Percentiles rank a stretch among this genome's conserved stretches.
phyloP scores from a whole-genome alignment of 1,139 yeast species.

The Yamadazyma sp. region DNA sequence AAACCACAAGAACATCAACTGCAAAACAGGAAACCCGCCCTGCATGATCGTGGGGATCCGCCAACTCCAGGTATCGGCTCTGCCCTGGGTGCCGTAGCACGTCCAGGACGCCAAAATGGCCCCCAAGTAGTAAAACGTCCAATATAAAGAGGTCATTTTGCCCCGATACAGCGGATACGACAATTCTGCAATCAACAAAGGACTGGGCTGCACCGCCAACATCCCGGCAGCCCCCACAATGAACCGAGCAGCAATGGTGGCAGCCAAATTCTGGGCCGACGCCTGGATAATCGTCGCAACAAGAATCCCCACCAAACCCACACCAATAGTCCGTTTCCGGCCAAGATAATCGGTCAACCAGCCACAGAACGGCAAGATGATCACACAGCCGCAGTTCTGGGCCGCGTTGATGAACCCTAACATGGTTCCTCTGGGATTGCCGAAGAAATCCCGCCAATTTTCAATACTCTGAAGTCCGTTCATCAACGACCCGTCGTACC shows the following conservation, averaged over 20 bases:
- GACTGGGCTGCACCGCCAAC: constrained; percentile 61
- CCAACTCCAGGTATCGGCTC: constrained; percentile 52
- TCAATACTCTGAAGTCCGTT: constrained; percentile 18
- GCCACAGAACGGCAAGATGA: constrained; percentile 19
- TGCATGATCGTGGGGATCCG: constrained; percentile 37
- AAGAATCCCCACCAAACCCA: constrained; percentile 9
- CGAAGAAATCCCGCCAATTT: constrained; percentile 15
- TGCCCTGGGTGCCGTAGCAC: constrained; percentile 54
- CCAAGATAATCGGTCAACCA: constrained; percentile 11
- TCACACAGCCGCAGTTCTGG: constrained; percentile 11
- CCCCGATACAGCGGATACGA: constrained; percentile 61
- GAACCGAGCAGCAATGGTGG: constrained; percentile 57
- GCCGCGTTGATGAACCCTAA: constrained; percentile 23
- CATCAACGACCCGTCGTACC: constrained; percentile 23
- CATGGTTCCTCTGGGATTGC: constrained; percentile 19
- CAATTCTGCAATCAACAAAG: constrained; percentile 58
- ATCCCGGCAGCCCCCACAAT: constrained; percentile 60
- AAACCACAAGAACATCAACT: constrained; percentile 22
- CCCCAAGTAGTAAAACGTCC: constrained; percentile 58
- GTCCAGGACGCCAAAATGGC: constrained; percentile 57
- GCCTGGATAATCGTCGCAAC: constrained; percentile 10
- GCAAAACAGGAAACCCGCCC: constrained; percentile 47
- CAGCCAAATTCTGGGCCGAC: constrained; percentile 18
- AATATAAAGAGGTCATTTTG: constrained; percentile 54
- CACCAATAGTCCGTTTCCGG: constrained; percentile 7